Conservation (phyloP, 805 yeast genomes). For the Wickerhamiella cacticola region DNA sequence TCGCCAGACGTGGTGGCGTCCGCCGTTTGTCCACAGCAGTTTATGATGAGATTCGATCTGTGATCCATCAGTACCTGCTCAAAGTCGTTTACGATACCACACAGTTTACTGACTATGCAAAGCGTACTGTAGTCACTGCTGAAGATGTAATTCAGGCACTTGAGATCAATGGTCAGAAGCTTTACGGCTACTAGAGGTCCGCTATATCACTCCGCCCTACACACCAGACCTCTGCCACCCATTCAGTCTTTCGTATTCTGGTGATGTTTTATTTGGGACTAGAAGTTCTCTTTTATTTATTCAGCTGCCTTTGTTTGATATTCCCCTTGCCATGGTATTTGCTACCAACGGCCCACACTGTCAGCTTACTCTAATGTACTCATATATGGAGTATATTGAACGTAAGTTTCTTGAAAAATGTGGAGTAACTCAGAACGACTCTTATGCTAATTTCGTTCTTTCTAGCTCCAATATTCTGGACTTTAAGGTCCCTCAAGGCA, state of each 20-base stretch:
- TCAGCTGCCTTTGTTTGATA: background rate
- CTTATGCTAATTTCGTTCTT: constrained; percentile 53
- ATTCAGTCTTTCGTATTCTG: constrained; percentile 84
- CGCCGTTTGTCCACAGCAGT: constrained; percentile 98
- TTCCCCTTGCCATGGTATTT: background rate
- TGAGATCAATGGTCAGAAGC: constrained; percentile 99
- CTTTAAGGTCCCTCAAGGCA: constrained; percentile 59
- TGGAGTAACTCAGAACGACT: constrained; percentile 68
- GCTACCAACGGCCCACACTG: background rate
- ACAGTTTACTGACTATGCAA: constrained; percentile 98
- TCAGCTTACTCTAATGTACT: constrained; percentile 39
- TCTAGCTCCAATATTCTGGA: constrained; percentile 42
- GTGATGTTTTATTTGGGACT: background rate
- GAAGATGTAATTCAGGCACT: constrained; percentile 97
- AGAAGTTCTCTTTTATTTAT: background rate
- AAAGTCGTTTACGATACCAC: constrained; percentile 98
- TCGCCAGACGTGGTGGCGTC: constrained; percentile 99
- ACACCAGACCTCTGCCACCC: too few species aligned
- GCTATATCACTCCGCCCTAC: too few species aligned
- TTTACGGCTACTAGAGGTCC: constrained; percentile 71
- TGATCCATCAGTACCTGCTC: constrained; percentile 89
- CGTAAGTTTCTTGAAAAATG: constrained; percentile 57
- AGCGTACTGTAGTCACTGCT: constrained; percentile 98
- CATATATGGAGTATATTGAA: constrained; percentile 79
- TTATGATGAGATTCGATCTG: constrained; percentile 98